Percentiles rank a stretch among this genome's conserved stretches.
Evolutionary conservation across 2,329 filamentous ascomycete species (phyloP).

Genomic region (Neonectria sp.): DNA sequence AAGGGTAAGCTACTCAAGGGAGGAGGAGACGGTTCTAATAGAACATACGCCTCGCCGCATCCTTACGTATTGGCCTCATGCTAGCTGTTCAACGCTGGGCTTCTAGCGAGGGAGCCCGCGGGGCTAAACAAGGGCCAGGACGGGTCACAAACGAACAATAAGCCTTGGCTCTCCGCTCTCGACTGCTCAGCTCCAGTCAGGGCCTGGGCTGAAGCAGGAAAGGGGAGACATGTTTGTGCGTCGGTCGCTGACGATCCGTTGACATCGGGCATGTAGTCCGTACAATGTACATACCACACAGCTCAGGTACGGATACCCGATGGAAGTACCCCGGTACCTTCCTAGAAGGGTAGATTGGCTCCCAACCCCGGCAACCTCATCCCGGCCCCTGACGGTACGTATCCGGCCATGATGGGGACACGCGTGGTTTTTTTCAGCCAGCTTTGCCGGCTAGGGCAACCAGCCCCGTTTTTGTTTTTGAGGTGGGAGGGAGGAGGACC

Average conservation of each 20-base stretch:
- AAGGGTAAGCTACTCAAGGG: conserved; percentile 23
- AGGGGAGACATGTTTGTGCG: conserved; percentile 3
- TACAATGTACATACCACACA: not conserved
- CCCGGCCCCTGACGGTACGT: conserved; percentile 14
- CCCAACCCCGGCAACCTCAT: conserved; percentile 4
- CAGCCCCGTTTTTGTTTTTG: conserved; percentile 33
- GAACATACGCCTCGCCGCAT: conserved; percentile 41
- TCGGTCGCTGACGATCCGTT: conserved; percentile 8
- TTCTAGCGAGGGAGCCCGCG: conserved; percentile 18
- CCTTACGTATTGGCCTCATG: conserved; percentile 37
- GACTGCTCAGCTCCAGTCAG: conserved; percentile 3
- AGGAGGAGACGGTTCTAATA: conserved; percentile 44
- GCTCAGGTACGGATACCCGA: not conserved
- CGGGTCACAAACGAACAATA: conserved; percentile 16
- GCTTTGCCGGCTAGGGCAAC: conserved; percentile 9
- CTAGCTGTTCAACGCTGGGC: conserved; percentile 42
- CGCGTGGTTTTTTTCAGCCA: conserved; percentile 45
- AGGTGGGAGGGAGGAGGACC: conserved; percentile 23
- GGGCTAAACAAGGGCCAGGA: conserved; percentile 19
- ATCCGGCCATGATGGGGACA: conserved; percentile 22
- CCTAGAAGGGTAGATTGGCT: not conserved
- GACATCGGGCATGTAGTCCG: not conserved
- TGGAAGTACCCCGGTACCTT: not conserved
- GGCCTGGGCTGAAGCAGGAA: conserved; percentile 3
- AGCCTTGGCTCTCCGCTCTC: conserved; percentile 8